Base-by-base conservation (phyloP, 352 stramenopile genomes). In the Pythium diclinum region DNA sequence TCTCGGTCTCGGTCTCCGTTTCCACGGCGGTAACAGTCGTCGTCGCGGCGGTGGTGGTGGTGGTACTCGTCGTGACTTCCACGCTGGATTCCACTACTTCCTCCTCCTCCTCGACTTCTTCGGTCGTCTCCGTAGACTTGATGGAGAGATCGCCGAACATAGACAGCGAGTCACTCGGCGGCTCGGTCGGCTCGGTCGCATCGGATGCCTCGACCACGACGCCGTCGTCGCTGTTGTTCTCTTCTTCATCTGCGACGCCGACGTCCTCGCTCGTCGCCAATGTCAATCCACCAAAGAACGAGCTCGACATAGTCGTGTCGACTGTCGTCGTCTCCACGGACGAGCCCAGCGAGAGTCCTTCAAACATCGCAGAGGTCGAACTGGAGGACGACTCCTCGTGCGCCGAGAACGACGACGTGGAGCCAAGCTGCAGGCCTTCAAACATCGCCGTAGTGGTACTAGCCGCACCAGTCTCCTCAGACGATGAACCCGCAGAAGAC, bases 351-450 rank as follows among this genome's bases (percentile, higher is more conserved):
- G 34, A 13, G 10, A 68, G 55, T 17, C 55, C 63, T 40, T 56
- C 56, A 34, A 62, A 58, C 56, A 65, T 55, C 16, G 63, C 53
- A 7, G 25, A 25, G 17, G 56, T 38, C 30, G 32, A 21, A 40
- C 6, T 42, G 13, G 46, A 40, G 21, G 11, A 47, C 16, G 25
- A 30, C 9, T 53, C 4, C 17, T 64, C 56, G 5, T 47, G 40
- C 14, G 25, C 19, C 44, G 23, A 36, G 23, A 19, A n/a, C 30
- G 49, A 52, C 2, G 14, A 25, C 6, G 54, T 61, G 1, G 17
- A 62, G 32, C 61, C 55, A 13, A 68, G 21, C 44, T 57, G 46
- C 21, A 69, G 63, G 8, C 63, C 63, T 19, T 58, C 58, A 33
- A 65, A 70, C 51, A 70, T 60, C 14, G 44, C 7, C n/a, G 17